Evolutionary conservation across 2,329 filamentous ascomycete species (phyloP), one percentile per base, ranked within the genome.

Genomic region (Fusarium buharicum): DNA sequence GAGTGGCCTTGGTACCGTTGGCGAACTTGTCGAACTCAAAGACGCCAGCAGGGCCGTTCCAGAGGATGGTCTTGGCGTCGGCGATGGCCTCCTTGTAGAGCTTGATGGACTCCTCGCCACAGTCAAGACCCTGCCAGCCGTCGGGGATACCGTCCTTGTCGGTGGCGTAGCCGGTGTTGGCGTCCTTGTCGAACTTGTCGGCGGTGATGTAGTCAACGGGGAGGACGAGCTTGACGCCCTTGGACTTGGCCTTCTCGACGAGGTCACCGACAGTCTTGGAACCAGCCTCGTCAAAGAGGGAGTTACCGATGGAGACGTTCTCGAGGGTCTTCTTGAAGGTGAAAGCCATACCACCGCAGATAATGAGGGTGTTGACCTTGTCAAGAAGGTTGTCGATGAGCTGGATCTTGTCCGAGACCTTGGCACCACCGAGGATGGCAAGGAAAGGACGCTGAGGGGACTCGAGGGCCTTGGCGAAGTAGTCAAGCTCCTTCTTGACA

Each of bases 301-400:
- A 95, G 82, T 88, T 88, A 61, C 95, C 95, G 69, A 99, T 99
- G 78, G 89, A 86, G 74, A 98, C 89, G 76, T 86, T 84, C 81
- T 97, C 87, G 54, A 98, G 86, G n/a, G 92, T 94, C 87, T 99
- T 99, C 87, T 98, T 98, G 87, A 99, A 99, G 72, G 95, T 99
- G 84, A 98, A 99, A 64, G 95, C 93, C 95, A 99, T 99, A 73
- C 84, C 95, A 76, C 95, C 95, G 78, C 94, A 97, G 81, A 99
- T 90, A 80, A 99, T 90, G 68, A 99, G 86, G 78, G 90, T 95
- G 86, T 99, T 87, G 79, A 99, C 93, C 87, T 99, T 98, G 80
- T 93, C 91, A 70, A 99, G 90, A 68, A 99, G 85, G 86, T 99
- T 99, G 83, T 99, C 93, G 76, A 99, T 98, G 72, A 99, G 86